Conservation (phyloP, 2,329 filamentous ascomycete species). For the Thielaviopsis euricoi region DNA sequence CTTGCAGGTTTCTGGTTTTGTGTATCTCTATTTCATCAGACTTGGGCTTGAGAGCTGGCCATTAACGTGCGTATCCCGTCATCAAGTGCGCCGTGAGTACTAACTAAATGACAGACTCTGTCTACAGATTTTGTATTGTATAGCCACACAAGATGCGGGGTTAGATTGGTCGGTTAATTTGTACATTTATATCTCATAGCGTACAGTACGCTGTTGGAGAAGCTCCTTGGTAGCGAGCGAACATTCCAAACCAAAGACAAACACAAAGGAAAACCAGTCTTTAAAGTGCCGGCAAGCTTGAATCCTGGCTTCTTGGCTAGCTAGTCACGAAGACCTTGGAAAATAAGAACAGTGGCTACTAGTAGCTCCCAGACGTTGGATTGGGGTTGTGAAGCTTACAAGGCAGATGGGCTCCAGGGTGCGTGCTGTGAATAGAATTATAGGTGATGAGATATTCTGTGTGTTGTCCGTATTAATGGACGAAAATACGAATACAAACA, state of each 20-base stretch:
- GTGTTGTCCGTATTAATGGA: too few species aligned
- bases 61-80: not conserved
- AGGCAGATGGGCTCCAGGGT: too few species aligned
- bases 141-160: not conserved
- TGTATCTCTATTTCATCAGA: too few species aligned
- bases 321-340: too few species aligned
- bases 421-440: too few species aligned
- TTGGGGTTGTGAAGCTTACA: not conserved
- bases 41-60: too few species aligned
- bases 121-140: not conserved
- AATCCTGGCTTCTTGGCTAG: not conserved
- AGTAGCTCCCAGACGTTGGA: not conserved
- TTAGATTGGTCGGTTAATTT: not conserved
- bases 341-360: too few species aligned
- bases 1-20: not conserved
- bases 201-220: too few species aligned
- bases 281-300: not conserved
- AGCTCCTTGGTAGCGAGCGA: not conserved
- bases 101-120: too few species aligned
- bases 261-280: not conserved
- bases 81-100: too few species aligned
- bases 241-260: not conserved
- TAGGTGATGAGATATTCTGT: too few species aligned
- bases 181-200: not conserved
- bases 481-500: too few species aligned